A percentile compares a stretch with the other conserved stretches of the same genome.
Conservation (phyloP, 805 yeast genomes). For the Jamesozyma lodderae region DNA sequence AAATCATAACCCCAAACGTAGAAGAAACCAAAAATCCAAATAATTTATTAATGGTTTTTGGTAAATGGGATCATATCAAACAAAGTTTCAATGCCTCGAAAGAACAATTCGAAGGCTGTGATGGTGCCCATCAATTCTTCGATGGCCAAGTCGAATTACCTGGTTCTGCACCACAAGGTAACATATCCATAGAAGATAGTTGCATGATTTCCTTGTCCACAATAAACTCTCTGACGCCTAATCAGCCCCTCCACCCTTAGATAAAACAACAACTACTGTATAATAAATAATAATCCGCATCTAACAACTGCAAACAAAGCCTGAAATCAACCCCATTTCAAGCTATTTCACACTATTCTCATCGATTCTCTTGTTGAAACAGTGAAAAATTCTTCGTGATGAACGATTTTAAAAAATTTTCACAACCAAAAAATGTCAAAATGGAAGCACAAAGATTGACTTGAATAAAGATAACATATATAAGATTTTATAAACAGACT, state of each 20-base stretch:
- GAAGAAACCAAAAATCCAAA: constrained; percentile 11
- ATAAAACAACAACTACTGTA: no score
- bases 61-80: constrained; percentile 52
- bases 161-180: constrained; percentile 35
- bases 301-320: no score
- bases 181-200: constrained; percentile 57
- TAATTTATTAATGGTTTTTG: constrained; percentile 46
- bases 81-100: constrained; percentile 41
- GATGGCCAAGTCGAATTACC: constrained; percentile 54
- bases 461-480: no score
- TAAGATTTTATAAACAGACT: no score
- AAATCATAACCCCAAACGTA: constrained; percentile 15
- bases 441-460: no score
- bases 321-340: no score
- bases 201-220: constrained; percentile 47
- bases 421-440: no score
- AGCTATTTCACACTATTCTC: no score
- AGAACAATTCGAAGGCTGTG: constrained; percentile 43
- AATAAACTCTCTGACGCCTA: background rate
- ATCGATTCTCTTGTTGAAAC: no score
- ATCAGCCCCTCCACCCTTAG: background rate
- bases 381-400: no score
- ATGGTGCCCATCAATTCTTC: constrained; percentile 52
- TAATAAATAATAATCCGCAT: no score
- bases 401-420: no score